Evolutionary conservation across 805 yeast genomes (phyloP).

Genomic region (Ogataea pignaliae): DNA sequence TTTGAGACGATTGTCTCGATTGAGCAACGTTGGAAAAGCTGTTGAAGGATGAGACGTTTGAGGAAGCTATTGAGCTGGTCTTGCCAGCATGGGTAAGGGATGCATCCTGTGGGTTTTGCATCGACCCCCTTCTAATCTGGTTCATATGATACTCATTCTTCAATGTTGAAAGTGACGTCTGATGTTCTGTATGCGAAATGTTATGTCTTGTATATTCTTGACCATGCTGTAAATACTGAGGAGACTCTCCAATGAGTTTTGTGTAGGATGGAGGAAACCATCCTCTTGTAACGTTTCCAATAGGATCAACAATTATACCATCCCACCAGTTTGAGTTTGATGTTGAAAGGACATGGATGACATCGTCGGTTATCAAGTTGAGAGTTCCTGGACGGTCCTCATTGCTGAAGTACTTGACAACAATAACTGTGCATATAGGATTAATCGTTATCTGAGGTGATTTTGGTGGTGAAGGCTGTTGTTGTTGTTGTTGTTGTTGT

Average conservation of each 20-base stretch:
- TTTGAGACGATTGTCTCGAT: constrained; percentile 4
- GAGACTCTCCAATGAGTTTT: constrained; percentile 27
- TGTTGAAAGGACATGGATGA: constrained; percentile 63
- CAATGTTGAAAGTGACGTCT: constrained; percentile 12
- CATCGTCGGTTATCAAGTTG: constrained; percentile 58
- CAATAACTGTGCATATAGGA: constrained; percentile 56
- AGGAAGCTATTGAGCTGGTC: constrained; percentile 7
- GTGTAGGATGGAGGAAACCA: constrained; percentile 80
- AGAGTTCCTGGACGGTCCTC: constrained; percentile 46
- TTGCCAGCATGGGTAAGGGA: background rate
- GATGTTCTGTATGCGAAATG: constrained; percentile 8
- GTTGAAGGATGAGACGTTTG: constrained; percentile 9
- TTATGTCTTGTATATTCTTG: constrained; percentile 1
- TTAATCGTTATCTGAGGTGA: constrained; percentile 12
- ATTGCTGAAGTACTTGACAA: constrained; percentile 50
- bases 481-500: too few relatives aligned
- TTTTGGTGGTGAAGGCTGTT: background rate
- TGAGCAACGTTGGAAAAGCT: constrained; percentile 1
- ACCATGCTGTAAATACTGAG: constrained; percentile 5
- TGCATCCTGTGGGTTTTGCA: background rate
- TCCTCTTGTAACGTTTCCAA: constrained; percentile 54
- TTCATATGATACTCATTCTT: constrained; percentile 6
- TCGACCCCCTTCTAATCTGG: background rate
- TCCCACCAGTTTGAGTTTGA: constrained; percentile 84
- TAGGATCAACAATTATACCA: constrained; percentile 46